A percentile compares a stretch with the other conserved stretches of the same genome.
phyloP scores from a whole-genome alignment of 805 yeast genomes.

The Zygoascus biomembranicola region DNA sequence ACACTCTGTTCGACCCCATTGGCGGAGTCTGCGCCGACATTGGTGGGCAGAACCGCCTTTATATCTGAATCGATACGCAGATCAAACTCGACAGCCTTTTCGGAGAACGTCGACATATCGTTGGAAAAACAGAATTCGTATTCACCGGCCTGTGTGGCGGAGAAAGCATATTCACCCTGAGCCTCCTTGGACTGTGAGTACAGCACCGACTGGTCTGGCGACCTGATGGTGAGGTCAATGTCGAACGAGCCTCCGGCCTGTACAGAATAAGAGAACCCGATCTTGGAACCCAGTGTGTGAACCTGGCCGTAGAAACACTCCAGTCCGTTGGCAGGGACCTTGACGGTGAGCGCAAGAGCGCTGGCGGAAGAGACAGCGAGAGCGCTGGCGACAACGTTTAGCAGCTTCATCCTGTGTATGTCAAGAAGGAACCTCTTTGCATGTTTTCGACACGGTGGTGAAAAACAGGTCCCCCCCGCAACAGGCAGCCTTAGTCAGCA shows the following conservation, averaged over 20 bases:
- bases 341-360: constrained; percentile 57
- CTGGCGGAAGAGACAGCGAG: constrained; percentile 2
- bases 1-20: constrained; percentile 26
- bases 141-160: constrained; percentile 62
- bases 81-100: constrained; percentile 79
- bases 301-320: constrained; percentile 68
- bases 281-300: constrained; percentile 45
- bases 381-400: neutral
- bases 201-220: constrained; percentile 49
- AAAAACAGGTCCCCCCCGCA: neutral
- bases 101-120: constrained; percentile 73
- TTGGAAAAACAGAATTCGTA: constrained; percentile 82
- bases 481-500: neutral
- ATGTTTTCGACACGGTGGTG: neutral
- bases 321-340: constrained; percentile 65
- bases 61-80: constrained; percentile 41
- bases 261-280: constrained; percentile 78
- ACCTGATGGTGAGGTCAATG: constrained; percentile 53
- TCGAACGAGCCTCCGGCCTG: constrained; percentile 75
- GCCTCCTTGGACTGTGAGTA: constrained; percentile 52
- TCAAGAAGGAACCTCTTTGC: too few species aligned
- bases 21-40: constrained; percentile 23
- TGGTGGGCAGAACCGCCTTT: constrained; percentile 53
- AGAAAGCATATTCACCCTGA: constrained; percentile 73
- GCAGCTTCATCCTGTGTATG: neutral